Base-by-base conservation (phyloP, 257 asterid genomes). In the Salvia splendens region DNA sequence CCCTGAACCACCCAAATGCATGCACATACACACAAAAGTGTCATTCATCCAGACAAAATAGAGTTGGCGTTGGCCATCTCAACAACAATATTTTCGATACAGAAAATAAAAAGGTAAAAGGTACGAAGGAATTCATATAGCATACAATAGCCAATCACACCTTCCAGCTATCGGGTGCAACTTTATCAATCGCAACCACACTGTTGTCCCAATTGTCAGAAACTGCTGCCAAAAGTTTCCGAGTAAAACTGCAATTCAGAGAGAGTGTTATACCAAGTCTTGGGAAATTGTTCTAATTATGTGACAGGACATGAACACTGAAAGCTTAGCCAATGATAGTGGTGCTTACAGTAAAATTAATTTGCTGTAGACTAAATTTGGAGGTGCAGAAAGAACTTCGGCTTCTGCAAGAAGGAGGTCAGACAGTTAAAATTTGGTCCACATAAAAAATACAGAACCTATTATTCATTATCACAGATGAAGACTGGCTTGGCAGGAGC, bases 341-440 rank as follows among this genome's bases (percentile, higher is more conserved):
- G 65, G 52, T 67, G 75, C 89, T 64, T 68, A 93, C 97, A 89
- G 86, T 78, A 89, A 81, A 74, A 87, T 83, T 72, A 89, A 79
- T 81, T 93, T 93, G 89, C 95, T 93, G 86, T 93, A 93, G 33
- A 93, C 98, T 86, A 93, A 71, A 83, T 88, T 93, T 4, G 95
- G 97, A 61, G 96, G 97, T 17, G 98, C 98, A 56, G 96, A 85
- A 72, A 93, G 97, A 75, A 93, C 95, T 77, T 87, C 86, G 3
- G 85, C 93, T 77, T 93, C 98, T 92, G 92, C 58, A 61, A 76
- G 49, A 55, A 52, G 64, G 61, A 71, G 71, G 43, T 17, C 56
- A 53, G 7, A 38, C 8, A 42, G 69, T 70, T 69, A 78, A 69
- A 32, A 65, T 40, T 68, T 55, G 76, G 45, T 24, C 52, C 8